Evolutionary conservation across 2,329 filamentous ascomycete genomes (phyloP), one percentile per base, ranked within the genome.

Genomic region (Colletotrichum limetticola): DNA sequence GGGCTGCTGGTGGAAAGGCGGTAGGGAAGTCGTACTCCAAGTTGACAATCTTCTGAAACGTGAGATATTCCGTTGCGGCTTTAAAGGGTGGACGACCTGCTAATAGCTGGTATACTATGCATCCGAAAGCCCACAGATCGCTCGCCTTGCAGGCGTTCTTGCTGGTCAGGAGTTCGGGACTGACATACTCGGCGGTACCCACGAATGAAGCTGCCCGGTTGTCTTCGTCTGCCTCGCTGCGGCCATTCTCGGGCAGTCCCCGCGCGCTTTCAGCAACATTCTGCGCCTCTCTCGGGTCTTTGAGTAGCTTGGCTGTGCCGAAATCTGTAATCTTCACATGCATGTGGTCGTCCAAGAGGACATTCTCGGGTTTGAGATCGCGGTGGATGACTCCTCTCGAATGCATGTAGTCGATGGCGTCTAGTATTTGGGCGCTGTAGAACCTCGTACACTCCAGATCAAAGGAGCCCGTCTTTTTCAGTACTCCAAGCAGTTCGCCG

Each of bases 281-380:
- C 80, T 87, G 83, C 16, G 83, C 82, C 78, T 83, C 82, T 81
- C 84, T 84, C 76, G 85, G 88, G 76, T 88, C 87, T 63, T 92
- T 92, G 58, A 99, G 86, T 74, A 99, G 91, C 82, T 98, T 98
- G n/a, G 97, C 97, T 0, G 97, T 99, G 55, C 97, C 97, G 80
- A 99, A 99, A 83, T 99, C 97, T 8, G 97, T 99, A 76, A 99
- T 98, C 82, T 99, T 99, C 83, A 98, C 92, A 79, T 98, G 95
- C 94, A 98, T 97, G 79, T 97, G 93, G 76, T 95, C 93, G 81
- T 99, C 97, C 49, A 99, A 87, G 7, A 99, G 89, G 4, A 99
- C 95, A 76, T 99, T 99, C 81, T 99, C 97, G 0, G 97, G 97
- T 80, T 99, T 99, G 76, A 99, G 83, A 80, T 99, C 97, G 76